phyloP scores from a whole-genome alignment of 805 yeast genomes.

The Hanseniaspora thailandica region DNA sequence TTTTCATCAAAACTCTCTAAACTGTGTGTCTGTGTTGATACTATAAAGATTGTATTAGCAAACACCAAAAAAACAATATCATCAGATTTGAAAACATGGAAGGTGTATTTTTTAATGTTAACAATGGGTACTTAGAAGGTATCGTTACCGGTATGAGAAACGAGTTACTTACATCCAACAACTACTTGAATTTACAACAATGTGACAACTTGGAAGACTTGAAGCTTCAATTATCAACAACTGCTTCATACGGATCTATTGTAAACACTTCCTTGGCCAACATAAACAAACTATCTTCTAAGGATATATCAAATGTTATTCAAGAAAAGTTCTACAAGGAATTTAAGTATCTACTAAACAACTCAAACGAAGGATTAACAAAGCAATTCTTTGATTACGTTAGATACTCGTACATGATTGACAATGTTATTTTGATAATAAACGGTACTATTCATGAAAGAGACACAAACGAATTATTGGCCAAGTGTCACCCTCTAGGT shows the following conservation, averaged over 20 bases:
- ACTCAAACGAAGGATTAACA: slow-evolving; percentile 61
- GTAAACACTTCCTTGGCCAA: slow-evolving; percentile 64
- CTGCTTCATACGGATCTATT: slow-evolving; percentile 81
- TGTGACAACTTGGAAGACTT: slow-evolving; percentile 92
- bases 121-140: slow-evolving; percentile 85
- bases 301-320: slow-evolving; percentile 29
- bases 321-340: slow-evolving; percentile 75
- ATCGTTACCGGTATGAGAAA: slow-evolving; percentile 88
- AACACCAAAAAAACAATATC: neutral
- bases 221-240: slow-evolving; percentile 84
- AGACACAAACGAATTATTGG: slow-evolving; percentile 75
- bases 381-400: slow-evolving; percentile 81
- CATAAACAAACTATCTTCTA: slow-evolving; percentile 68
- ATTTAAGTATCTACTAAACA: slow-evolving; percentile 73
- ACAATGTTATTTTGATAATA: slow-evolving; percentile 87
- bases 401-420: slow-evolving; percentile 96
- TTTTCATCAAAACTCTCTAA: neutral
- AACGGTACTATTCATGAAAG: slow-evolving; percentile 95
- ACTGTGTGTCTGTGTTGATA: neutral
- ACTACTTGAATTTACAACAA: slow-evolving; percentile 85
- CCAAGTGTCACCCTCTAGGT: slow-evolving; percentile 91
- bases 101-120: slow-evolving; percentile 82
- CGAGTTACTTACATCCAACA: slow-evolving; percentile 64
- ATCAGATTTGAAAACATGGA: slow-evolving; percentile 46
- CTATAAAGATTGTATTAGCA: neutral